These are phyloP conservation scores for Sextonia rubra DNA, from an alignment of 164 flowering plant genomes.

Conservation along the genomic window DNA sequence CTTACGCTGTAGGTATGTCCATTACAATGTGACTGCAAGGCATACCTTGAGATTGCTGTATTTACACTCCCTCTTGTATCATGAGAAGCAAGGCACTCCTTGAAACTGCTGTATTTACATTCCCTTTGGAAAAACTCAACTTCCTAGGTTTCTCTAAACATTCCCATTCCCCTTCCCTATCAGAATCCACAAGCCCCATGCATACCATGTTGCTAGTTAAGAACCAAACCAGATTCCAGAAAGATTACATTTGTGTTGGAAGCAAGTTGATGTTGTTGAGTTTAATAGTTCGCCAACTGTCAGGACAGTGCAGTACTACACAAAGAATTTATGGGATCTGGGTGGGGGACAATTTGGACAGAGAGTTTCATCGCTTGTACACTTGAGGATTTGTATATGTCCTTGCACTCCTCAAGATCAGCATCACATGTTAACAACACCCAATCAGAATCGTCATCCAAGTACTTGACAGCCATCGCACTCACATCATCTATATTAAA, in stretches of 20 bases:
- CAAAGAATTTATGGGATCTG: conserved; percentile 27
- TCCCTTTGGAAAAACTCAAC: background rate
- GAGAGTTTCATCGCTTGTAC: conserved; percentile 47
- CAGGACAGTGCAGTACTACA: conserved; percentile 26
- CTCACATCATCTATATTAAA: conserved; percentile 44
- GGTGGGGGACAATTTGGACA: conserved; percentile 25
- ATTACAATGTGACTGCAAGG: background rate
- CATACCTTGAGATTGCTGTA: background rate
- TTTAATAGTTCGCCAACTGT: background rate
- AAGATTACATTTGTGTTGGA: background rate
- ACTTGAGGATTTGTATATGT: conserved; percentile 38
- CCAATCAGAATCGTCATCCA: conserved; percentile 90
- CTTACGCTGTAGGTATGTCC: background rate
- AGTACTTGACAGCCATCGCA: conserved; percentile 53
- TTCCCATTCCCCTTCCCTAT: background rate
- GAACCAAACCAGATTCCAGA: background rate
- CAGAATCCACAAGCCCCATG: background rate
- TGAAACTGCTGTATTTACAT: background rate
- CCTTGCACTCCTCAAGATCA: conserved; percentile 74
- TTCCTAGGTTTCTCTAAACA: background rate
- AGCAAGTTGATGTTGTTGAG: background rate
- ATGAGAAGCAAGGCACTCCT: background rate
- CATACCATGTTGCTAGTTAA: background rate
- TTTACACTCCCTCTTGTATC: background rate
- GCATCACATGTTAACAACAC: conserved; percentile 78